Conservation (phyloP, 163 green algal species). For the Scenedesmus sp. region DNA sequence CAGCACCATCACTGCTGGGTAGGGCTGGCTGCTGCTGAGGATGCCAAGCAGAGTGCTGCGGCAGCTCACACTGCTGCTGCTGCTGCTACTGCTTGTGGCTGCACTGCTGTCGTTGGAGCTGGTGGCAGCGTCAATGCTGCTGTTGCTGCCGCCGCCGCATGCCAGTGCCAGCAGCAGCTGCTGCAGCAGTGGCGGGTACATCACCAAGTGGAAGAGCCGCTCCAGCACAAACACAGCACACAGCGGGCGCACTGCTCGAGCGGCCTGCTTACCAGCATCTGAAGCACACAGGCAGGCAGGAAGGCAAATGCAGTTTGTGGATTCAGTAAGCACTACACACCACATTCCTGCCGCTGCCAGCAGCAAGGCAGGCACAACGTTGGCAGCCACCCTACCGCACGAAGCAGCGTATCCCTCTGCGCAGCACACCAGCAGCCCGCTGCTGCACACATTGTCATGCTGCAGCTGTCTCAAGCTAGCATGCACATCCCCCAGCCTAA, state of each 20-base stretch:
- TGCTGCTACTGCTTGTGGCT: not conserved
- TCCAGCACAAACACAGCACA: slow-evolving; percentile 83
- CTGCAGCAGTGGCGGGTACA: slow-evolving; percentile 71
- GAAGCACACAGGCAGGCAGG: not conserved
- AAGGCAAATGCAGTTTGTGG: not conserved
- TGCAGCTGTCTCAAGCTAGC: not conserved
- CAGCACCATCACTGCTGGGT: slow-evolving; percentile 50
- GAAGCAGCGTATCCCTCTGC: not conserved
- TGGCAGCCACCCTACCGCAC: not conserved
- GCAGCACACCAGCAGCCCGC: not conserved
- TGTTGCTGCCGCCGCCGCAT: slow-evolving; percentile 7
- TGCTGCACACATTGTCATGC: not conserved
- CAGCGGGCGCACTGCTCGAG: slow-evolving; percentile 57
- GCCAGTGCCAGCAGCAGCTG: slow-evolving; percentile 68
- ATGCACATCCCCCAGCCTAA: not conserved
- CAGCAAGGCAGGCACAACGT: not conserved
- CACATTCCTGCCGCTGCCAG: not conserved
- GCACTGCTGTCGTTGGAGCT: not conserved
- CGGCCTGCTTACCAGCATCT: not conserved
- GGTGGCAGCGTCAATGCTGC: not conserved
- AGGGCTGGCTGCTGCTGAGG: not conserved
- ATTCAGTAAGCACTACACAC: not conserved
- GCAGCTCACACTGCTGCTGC: slow-evolving; percentile 14
- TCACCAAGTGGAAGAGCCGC: slow-evolving; percentile 82
- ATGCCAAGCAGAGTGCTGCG: slow-evolving; percentile 38